Evolutionary conservation across 1,284 basidiomycete species (phyloP).

Genomic region (Ustilago loliicola): DNA sequence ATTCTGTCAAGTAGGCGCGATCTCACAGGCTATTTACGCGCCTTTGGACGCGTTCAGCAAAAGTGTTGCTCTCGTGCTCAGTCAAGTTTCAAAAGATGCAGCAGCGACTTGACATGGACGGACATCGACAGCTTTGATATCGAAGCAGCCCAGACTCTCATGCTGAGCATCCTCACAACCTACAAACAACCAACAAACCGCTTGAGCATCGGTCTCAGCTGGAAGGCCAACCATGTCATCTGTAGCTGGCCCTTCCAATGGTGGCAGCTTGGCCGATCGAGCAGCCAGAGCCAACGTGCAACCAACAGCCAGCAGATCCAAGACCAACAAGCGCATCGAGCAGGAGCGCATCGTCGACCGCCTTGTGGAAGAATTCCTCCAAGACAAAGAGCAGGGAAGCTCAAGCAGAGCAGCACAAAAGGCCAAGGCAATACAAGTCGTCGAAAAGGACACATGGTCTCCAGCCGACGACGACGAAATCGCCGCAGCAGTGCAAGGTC

Average conservation of each 20-base stretch:
- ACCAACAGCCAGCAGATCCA: slow-evolving; percentile 21
- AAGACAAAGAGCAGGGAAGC: not conserved
- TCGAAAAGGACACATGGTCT: slow-evolving; percentile 45
- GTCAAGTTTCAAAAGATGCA: not conserved
- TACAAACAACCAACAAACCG: not conserved
- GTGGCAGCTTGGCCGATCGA: slow-evolving; percentile 4
- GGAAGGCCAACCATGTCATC: slow-evolving; percentile 15
- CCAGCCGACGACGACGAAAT: slow-evolving; percentile 37
- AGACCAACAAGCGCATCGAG: slow-evolving; percentile 39
- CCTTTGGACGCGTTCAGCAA: slow-evolving; percentile 12
- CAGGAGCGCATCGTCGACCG: slow-evolving; percentile 43
- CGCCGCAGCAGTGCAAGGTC: slow-evolving; percentile 32
- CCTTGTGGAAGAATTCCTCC: slow-evolving; percentile 25
- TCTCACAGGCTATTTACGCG: not conserved
- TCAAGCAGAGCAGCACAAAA: slow-evolving; percentile 23
- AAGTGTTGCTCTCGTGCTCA: slow-evolving; percentile 20
- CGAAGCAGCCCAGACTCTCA: not conserved
- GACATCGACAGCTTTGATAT: not conserved
- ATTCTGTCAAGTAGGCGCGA: not conserved
- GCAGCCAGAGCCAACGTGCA: slow-evolving; percentile 8
- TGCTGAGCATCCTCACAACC: not conserved
- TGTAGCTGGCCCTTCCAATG: slow-evolving; percentile 26
- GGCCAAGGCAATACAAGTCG: slow-evolving; percentile 18
- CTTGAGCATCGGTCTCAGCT: not conserved
- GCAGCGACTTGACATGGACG: no score